Percentiles rank a stretch among this genome's conserved stretches.
Conservation (phyloP, 192 early-diverging fungal genomes). For the Backusella macrospora region DNA sequence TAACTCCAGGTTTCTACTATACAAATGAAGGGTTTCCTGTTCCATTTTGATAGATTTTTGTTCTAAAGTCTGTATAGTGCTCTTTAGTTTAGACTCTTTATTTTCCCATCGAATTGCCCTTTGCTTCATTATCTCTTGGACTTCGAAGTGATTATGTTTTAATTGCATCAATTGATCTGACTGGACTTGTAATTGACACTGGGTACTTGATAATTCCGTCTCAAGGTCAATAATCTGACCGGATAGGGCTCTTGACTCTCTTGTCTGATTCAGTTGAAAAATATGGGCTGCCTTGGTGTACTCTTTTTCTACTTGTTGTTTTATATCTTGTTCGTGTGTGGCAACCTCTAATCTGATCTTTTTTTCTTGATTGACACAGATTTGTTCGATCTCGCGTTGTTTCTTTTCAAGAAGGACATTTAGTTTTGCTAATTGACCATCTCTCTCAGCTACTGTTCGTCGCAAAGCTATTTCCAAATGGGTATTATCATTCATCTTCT, state of each 20-base stretch:
- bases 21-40: constrained; percentile 15
- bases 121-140: too few species aligned
- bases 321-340: not conserved
- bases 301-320: not conserved
- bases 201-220: not conserved
- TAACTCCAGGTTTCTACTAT: constrained; percentile 24
- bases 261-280: not conserved
- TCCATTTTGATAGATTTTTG: not conserved
- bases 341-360: not conserved
- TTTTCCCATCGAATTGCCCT: not conserved
- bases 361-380: not conserved
- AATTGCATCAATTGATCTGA: not conserved
- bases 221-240: not conserved
- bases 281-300: not conserved
- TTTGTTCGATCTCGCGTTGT: not conserved
- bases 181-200: not conserved
- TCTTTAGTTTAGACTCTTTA: not conserved
- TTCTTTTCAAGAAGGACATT: not conserved
- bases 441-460: constrained; percentile 14
- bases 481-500: not conserved
- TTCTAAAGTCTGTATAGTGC: not conserved
- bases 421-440: constrained; percentile 8
- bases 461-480: not conserved
- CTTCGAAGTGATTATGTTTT: too few species aligned
- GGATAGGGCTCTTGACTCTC: not conserved